phyloP scores from a whole-genome alignment of 306 rosid species.

The Notholithocarpus densiflorus region DNA sequence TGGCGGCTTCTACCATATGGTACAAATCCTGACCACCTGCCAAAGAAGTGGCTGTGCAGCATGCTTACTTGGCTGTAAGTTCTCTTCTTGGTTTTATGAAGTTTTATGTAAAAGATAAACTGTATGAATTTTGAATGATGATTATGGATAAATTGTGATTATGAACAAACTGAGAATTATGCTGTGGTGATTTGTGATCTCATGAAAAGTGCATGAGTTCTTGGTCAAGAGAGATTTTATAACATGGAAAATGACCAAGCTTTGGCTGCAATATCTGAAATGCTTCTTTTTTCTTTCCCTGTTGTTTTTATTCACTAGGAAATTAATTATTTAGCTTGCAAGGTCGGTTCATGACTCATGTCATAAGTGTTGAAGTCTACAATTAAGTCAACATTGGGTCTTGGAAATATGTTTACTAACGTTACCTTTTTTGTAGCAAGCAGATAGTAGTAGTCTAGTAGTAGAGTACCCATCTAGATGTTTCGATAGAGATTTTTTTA shows the following conservation, averaged over 20 bases:
- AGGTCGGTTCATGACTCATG: neutral
- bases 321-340: neutral
- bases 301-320: neutral
- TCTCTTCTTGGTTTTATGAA: slow-evolving; percentile 17
- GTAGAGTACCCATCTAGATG: neutral
- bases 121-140: neutral
- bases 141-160: neutral
- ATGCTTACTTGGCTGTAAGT: slow-evolving; percentile 99
- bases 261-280: slow-evolving; percentile 10
- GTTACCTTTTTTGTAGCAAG: neutral
- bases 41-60: slow-evolving; percentile 91
- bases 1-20: slow-evolving; percentile 98
- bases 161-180: neutral
- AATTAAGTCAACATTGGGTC: neutral
- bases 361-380: neutral
- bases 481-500: neutral
- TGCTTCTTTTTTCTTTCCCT: neutral
- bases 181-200: neutral
- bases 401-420: neutral
- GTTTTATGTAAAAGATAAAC: neutral
- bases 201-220: neutral
- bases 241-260: neutral
- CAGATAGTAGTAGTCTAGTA: neutral
- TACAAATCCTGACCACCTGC: slow-evolving; percentile 65
- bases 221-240: neutral